Base-by-base conservation (phyloP, 116 monocot species). In the Zostera marina region DNA sequence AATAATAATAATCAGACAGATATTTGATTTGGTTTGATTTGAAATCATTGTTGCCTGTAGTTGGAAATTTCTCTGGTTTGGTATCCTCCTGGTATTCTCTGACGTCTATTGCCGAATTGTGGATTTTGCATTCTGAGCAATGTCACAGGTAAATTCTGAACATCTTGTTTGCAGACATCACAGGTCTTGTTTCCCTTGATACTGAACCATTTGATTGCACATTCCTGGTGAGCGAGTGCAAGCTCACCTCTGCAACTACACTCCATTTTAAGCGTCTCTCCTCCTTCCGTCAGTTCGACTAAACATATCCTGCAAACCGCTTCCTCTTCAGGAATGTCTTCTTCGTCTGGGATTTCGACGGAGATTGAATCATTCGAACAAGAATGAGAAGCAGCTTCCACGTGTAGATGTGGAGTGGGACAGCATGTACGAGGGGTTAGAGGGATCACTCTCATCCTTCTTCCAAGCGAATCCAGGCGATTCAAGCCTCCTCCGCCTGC, bases 311-410 rank as follows among this genome's bases (percentile, higher is more conserved):
- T 74, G 69, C 94, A 94, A 8, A 94, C 82, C 52, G 94, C 94
- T 66, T 94, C 94, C 72, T 94, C 94, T 74, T 94, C 94, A 47
- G 82, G 94, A 63, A 94, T 94, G 74, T 94, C 94, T 72, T 94
- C 85, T 51, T 74, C 84, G 47, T 70, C 84, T 62, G 17, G 8
- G 20, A 16, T 51, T 51, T 51, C 49, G 16, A 61, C 38, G 63
- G 80, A 76, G 65, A 69, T 72, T 20, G 32, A 40, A 54, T 68
- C 78, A 72, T 13, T 52, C 16, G 67, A 44, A n/a, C n/a, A n/a
- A 43, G 60, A 53, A 16, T 61, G 32, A 32, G 2, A 5, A 32
- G 32, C 42, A 77, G 44, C 45, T 41, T 75, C 67, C n/a, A n/a
- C n/a, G n/a, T n/a, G n/a, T n/a, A n/a, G n/a, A n/a, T n/a, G n/a